These are phyloP conservation scores for Dendrostoma leiphaemia DNA, from an alignment of 2,329 filamentous ascomycete genomes.

Conservation along the genomic window DNA sequence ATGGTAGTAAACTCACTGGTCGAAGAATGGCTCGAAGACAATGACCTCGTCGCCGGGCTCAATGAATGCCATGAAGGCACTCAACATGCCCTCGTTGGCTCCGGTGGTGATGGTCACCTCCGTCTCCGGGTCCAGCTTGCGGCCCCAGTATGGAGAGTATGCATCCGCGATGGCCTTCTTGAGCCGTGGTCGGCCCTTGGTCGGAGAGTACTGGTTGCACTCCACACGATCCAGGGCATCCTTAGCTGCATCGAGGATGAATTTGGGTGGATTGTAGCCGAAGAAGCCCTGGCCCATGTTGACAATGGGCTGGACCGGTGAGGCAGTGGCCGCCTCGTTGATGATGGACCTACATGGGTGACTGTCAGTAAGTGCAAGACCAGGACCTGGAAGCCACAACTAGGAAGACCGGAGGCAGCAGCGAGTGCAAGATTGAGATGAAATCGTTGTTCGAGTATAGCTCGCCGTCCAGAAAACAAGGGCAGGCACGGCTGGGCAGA, in stretches of 20 bases:
- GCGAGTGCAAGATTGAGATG: neutral
- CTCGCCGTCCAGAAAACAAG: too few species aligned
- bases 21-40: slow-evolving; percentile 97
- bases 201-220: slow-evolving; percentile 98
- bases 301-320: slow-evolving; percentile 50
- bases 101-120: slow-evolving; percentile 95
- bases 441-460: too few species aligned
- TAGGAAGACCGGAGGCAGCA: neutral
- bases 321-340: slow-evolving; percentile 50
- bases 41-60: slow-evolving; percentile 96
- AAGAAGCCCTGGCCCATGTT: slow-evolving; percentile 67
- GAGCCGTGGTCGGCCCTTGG: slow-evolving; percentile 85
- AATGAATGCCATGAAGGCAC: slow-evolving; percentile 96
- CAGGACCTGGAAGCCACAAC: neutral
- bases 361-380: slow-evolving; percentile 12
- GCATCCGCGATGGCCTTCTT: slow-evolving; percentile 91
- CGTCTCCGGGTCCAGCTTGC: slow-evolving; percentile 78
- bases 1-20: slow-evolving; percentile 61
- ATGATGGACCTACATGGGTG: slow-evolving; percentile 43
- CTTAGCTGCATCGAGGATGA: slow-evolving; percentile 90
- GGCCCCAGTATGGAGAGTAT: slow-evolving; percentile 86
- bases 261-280: slow-evolving; percentile 90
- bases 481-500: too few species aligned
- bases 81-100: slow-evolving; percentile 90
- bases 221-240: slow-evolving; percentile 85